phyloP scores from a whole-genome alignment of 2,329 filamentous ascomycete genomes.

The Neofusicoccum sp. region DNA sequence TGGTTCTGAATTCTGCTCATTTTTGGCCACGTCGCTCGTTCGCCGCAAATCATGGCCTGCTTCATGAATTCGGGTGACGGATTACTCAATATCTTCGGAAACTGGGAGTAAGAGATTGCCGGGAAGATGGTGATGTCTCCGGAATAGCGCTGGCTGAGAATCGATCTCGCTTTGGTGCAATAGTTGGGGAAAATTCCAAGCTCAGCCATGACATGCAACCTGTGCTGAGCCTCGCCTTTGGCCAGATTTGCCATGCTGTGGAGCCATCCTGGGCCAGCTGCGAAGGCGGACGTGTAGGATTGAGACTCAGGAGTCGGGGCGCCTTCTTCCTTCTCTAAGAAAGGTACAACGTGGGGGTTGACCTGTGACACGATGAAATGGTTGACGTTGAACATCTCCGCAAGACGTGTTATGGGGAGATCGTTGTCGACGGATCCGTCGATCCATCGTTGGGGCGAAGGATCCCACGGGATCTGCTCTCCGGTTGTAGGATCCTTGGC shows the following conservation, averaged over 20 bases:
- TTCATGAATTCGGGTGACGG: slow-evolving; percentile 85
- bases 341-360: slow-evolving; percentile 89
- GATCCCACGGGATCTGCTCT: slow-evolving; percentile 77
- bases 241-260: slow-evolving; percentile 68
- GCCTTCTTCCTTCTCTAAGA: slow-evolving; percentile 72
- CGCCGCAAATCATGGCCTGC: slow-evolving; percentile 71
- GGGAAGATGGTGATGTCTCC: slow-evolving; percentile 95
- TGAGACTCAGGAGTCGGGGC: slow-evolving; percentile 38
- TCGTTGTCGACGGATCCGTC: slow-evolving; percentile 95
- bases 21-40: slow-evolving; percentile 89
- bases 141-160: slow-evolving; percentile 87
- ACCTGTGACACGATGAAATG: slow-evolving; percentile 98
- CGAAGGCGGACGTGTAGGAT: slow-evolving; percentile 31
- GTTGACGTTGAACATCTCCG: slow-evolving; percentile 97
- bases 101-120: slow-evolving; percentile 69
- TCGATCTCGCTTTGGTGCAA: slow-evolving; percentile 73
- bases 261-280: slow-evolving; percentile 58
- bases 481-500: slow-evolving; percentile 83
- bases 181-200: slow-evolving; percentile 76
- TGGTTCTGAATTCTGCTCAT: slow-evolving; percentile 81
- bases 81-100: slow-evolving; percentile 76
- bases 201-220: slow-evolving; percentile 77
- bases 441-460: slow-evolving; percentile 81
- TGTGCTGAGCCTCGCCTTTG: slow-evolving; percentile 75
- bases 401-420: slow-evolving; percentile 81